Evolutionary conservation across 2,329 filamentous ascomycete genomes (phyloP), one percentile per base, ranked within the genome.

Genomic region (Verticillium nubilum): DNA sequence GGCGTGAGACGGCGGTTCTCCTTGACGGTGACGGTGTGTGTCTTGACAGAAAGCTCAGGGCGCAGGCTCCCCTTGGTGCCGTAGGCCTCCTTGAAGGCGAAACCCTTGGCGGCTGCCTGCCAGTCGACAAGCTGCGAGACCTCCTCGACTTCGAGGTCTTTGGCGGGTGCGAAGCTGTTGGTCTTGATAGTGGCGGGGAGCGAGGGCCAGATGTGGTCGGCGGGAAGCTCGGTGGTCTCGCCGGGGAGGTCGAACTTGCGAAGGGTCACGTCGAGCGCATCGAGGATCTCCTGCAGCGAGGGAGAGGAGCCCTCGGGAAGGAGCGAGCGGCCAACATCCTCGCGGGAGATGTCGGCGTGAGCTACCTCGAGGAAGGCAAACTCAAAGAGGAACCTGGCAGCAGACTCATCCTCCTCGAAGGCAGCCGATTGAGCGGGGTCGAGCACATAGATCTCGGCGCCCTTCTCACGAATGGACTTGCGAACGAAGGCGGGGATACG

Each of bases 1-100:
- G 95, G 95, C 0, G 95, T 99, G 59, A 99, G 84, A 64, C 95
- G 87, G 63, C 95, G 91, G 78, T 96, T 97, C 80, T 98, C 95
- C 80, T 96, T 92, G 74, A 99, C 93, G 58, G 87, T 89, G 58
- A 97, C 89, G 50, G 92, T 91, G 68, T 85, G 88, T 2, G 94
- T 98, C 84, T 94, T 92, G 70, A 91, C 86, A 10, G 89, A 78
- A 58, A 96, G 80, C 69, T 99, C 95, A 12, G 95, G 95, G 58
- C 95, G 90, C 47, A 99, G 86, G 58, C 79, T 78, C 64, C 80
- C 80, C 69, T 85, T 79, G 26, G 92, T 93, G 63, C 85, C 87
- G 70, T 92, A 98, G 1, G 92, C 94, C 76, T 99, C 95, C 80
- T 96, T 97, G 84, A 99, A 99, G 4, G 85, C 85, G 60, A 99